Evolutionary conservation across 129 eudicot genomes (phyloP).

Genomic region (Oenanthe sinensis): DNA sequence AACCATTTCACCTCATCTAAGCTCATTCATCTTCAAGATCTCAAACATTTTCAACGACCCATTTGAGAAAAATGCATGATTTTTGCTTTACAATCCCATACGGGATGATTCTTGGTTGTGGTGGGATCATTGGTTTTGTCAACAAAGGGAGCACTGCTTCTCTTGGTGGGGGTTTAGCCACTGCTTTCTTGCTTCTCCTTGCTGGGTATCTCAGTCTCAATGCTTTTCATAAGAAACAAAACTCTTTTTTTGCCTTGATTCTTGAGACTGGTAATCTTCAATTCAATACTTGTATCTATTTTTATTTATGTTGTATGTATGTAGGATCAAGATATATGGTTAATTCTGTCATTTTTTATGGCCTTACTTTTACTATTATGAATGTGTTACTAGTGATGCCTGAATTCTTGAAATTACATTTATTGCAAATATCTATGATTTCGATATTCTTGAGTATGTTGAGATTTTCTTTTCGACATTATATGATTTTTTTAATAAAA

Average conservation of each 20-base stretch:
- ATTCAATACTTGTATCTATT: slow-evolving; percentile 12
- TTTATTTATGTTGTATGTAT: background rate
- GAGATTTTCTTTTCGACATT: background rate
- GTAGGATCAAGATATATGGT: background rate
- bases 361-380: background rate
- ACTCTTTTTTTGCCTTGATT: slow-evolving; percentile 61
- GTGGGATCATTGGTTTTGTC: slow-evolving; percentile 78
- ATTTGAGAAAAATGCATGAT: slow-evolving; percentile 61
- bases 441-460: too few species aligned
- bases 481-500: background rate
- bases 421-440: background rate
- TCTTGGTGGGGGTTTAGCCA: slow-evolving; percentile 73
- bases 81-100: slow-evolving; percentile 98
- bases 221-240: slow-evolving; percentile 64
- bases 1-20: background rate
- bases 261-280: slow-evolving; percentile 75
- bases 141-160: slow-evolving; percentile 82
- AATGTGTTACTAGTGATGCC: background rate
- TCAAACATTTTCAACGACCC: slow-evolving; percentile 7
- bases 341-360: background rate
- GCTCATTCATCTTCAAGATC: background rate
- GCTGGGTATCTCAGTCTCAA: slow-evolving; percentile 88
- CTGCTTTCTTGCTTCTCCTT: slow-evolving; percentile 62
- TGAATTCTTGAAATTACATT: background rate
- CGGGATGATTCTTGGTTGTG: slow-evolving; percentile 62